Evolutionary conservation across 257 asterid genomes (phyloP), one percentile per base, ranked within the genome.

Genomic region (Plantago elongata): DNA sequence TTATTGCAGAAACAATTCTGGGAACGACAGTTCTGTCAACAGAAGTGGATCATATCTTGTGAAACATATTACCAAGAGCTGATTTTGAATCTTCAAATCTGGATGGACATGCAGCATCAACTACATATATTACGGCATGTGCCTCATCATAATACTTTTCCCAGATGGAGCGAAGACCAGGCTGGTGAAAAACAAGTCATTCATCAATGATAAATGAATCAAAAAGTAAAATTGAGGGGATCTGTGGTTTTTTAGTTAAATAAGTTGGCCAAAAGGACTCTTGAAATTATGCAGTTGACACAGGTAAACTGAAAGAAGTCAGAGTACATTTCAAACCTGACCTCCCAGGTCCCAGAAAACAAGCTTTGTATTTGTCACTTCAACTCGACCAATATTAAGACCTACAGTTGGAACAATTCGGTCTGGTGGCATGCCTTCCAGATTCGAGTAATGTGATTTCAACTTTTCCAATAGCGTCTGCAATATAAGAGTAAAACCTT

Each of bases 371-470:
- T 81, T 83, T 27, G 84, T 75, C 61, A 76, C 84, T 81, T 87
- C 97, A 68, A 81, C 82, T 38, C 95, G 95, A 9, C 95, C 95
- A 62, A 90, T 90, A 78, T 90, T 87, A 59, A 90, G 97, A 57
- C 95, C 95, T 66, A 90, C 97, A 5, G 97, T 90, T 40, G 97
- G 97, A 67, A 90, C 95, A 75, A 90, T 90, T 46, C 93, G 90
- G 70, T 90, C 95, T 48, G 95, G 95, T 30, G 97, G 85, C 72
- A 90, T 88, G 65, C 95, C 95, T 81, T 90, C 97, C 76, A 55
- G 62, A 56, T 79, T 87, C 70, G 95, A 87, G 77, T 81, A 90
- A 47, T 78, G 95, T 40, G 95, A 72, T 77, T 90, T 90, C 74
- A 90, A 69, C 72, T 83, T 90, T 83, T 90, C 97, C 81, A 90